Conservation (phyloP, 1,139 yeast species). For the Magnusiomyces sp. region DNA sequence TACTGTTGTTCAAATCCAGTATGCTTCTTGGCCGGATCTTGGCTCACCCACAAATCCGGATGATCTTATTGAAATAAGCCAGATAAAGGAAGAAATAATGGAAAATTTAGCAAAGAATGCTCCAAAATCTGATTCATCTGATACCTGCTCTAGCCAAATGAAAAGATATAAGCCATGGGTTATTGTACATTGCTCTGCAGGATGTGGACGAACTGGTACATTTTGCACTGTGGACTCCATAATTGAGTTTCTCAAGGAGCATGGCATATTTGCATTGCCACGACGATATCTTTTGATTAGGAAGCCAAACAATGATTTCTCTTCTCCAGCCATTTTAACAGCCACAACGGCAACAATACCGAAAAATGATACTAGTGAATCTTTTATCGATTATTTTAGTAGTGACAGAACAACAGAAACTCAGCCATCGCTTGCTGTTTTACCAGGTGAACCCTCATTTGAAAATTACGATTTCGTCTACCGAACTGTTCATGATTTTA, state of each 20-base stretch:
- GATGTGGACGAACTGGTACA: conserved; percentile 89
- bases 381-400: neutral
- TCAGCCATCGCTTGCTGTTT: conserved; percentile 10
- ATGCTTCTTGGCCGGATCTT: conserved; percentile 73
- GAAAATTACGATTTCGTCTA: conserved; percentile 43
- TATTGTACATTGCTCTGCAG: conserved; percentile 81
- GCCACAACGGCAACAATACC: neutral
- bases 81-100: conserved; percentile 35
- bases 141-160: neutral
- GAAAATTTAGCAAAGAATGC: neutral
- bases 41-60: conserved; percentile 53
- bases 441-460: conserved; percentile 19
- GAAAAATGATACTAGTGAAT: neutral
- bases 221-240: conserved; percentile 68
- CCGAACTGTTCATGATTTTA: conserved; percentile 47
- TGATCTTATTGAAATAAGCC: conserved; percentile 46
- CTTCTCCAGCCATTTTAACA: no score
- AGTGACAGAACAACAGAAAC: conserved; percentile 10
- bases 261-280: conserved; percentile 8
- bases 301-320: no score
- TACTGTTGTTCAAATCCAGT: conserved; percentile 56
- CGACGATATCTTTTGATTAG: no score
- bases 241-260: conserved; percentile 36
- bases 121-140: conserved; percentile 15
- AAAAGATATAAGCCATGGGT: conserved; percentile 34